Base-by-base conservation (phyloP, 805 yeast species). In the Cephaloascus albidus region DNA sequence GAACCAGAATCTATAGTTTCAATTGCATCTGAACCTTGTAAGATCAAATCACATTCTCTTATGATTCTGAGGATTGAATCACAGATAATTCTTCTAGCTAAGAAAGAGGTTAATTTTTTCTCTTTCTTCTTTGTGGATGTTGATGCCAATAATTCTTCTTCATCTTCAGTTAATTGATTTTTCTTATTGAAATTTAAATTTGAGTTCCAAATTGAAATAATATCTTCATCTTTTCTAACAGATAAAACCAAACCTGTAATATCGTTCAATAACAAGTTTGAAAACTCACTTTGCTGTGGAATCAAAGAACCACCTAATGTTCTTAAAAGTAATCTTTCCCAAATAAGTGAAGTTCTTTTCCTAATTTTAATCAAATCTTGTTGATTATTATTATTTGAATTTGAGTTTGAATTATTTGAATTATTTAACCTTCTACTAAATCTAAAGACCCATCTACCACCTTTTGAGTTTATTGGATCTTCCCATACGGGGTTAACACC, bases 401-500 rank as follows among this genome's bases (percentile, higher is more conserved):
- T 49, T 18, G 40, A 40, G 32, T 39, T 44, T 26, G 30, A 20
- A 3, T 43, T 39, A 20, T 36, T 32, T 37, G 41, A 46, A 33
- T 46, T 49, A 36, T 45, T 46, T 16, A 45, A 40, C 3, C 65
- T 53, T 33, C 74, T 58, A 48, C 60, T 55, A 47, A 76, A 68
- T 45, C 78, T 61, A 46, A 76, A 70, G 16, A 73, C 67, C 82
- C 82, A 78, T 47, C 82, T 60, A 2, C 85, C 85, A 30, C 85
- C 85, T 38, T 64, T 60, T 43, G 69, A 57, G 51, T 78, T 78
- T 37, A 67, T 60, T 6, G 80, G 78, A 50, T 79, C 84, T 51
- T 78, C 84, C 84, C 85, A 78, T 37, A 76, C 72, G 10, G 85
- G 85, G 45, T 72, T 71, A 30, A 77, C 66, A 2, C 81, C 81